Evolutionary conservation across 768 basidiomycete species (phyloP).

Genomic region (Hypsizygus marmoreus): DNA sequence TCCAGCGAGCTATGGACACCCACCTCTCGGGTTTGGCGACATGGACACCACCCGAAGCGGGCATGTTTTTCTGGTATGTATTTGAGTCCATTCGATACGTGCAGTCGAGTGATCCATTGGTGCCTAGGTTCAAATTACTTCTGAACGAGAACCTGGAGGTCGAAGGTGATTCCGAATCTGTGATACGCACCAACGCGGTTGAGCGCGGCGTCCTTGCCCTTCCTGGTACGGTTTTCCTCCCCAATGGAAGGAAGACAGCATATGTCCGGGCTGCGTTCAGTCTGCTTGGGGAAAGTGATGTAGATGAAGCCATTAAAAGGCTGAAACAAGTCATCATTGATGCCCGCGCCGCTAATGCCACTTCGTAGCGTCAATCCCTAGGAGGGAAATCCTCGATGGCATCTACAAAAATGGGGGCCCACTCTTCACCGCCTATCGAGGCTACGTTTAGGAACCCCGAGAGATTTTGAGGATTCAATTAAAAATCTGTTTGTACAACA

Average conservation of each 20-base stretch:
- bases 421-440: too few species aligned
- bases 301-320: constrained; percentile 69
- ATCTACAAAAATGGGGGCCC: too few species aligned
- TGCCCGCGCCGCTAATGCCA: too few species aligned
- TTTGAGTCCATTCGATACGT: not conserved
- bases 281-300: constrained; percentile 55
- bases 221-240: constrained; percentile 75
- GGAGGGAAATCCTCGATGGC: too few species aligned
- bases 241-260: constrained; percentile 58
- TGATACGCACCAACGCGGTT: constrained; percentile 72
- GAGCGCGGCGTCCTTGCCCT: constrained; percentile 78
- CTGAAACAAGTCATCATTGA: constrained; percentile 36
- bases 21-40: constrained; percentile 76
- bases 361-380: too few species aligned
- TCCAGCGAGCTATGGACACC: constrained; percentile 65
- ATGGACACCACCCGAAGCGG: constrained; percentile 66
- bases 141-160: constrained; percentile 29
- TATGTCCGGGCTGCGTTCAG: constrained; percentile 82
- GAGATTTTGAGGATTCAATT: too few species aligned
- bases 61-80: constrained; percentile 60
- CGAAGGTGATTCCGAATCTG: constrained; percentile 60
- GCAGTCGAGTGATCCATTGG: not conserved
- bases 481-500: too few species aligned
- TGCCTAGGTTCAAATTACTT: constrained; percentile 60
- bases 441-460: too few species aligned